phyloP scores from a whole-genome alignment of 1,284 basidiomycete species.

The Leccinum griseonigrum region DNA sequence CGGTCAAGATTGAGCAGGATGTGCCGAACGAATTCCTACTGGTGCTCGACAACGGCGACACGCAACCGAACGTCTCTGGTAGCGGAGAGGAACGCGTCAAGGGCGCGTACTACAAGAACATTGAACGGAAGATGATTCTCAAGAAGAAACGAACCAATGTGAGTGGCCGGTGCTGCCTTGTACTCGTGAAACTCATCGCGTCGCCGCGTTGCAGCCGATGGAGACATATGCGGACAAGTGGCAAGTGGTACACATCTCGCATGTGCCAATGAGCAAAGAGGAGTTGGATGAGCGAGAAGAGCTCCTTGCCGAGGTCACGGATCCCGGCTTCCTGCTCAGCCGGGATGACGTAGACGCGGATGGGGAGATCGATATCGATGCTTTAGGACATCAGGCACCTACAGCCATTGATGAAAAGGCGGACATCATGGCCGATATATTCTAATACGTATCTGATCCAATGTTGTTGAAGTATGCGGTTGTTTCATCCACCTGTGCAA shows the following conservation, averaged over 20 bases:
- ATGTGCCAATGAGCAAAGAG: constrained; percentile 49
- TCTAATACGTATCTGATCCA: constrained; percentile 10
- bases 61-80: constrained; percentile 18
- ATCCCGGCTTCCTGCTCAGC: constrained; percentile 48
- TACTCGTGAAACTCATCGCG: constrained; percentile 3
- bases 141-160: constrained; percentile 85
- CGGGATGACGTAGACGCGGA: constrained; percentile 44
- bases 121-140: constrained; percentile 80
- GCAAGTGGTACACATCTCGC: constrained; percentile 68
- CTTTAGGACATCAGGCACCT: constrained; percentile 45
- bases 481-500: neutral
- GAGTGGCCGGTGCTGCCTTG: constrained; percentile 24
- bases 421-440: constrained; percentile 34
- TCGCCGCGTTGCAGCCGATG: constrained; percentile 41
- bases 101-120: constrained; percentile 86
- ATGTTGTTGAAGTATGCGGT: neutral
- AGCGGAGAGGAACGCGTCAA: constrained; percentile 38
- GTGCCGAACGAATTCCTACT: constrained; percentile 83
- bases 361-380: constrained; percentile 39
- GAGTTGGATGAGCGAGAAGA: constrained; percentile 53
- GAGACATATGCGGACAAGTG: constrained; percentile 75
- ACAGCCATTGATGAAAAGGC: constrained; percentile 37
- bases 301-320: constrained; percentile 50
- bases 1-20: constrained; percentile 79
- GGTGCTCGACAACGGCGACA: constrained; percentile 65